Evolutionary conservation across 352 stramenopile species (phyloP), one percentile per base, ranked within the genome.

Genomic region (Chrysophaeum taylorii): DNA sequence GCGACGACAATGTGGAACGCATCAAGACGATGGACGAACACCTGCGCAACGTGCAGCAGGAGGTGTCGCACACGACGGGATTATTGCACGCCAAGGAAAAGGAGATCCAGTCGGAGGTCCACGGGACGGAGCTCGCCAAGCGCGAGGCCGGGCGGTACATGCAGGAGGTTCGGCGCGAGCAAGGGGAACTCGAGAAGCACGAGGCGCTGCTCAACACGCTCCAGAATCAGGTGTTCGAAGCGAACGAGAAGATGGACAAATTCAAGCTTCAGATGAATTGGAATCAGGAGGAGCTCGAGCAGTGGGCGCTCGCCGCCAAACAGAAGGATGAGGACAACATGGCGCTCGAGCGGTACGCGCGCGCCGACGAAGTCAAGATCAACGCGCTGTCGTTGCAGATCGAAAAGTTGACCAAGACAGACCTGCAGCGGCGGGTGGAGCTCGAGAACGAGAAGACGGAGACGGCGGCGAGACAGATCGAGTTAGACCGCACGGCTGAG

Each of bases 251-350:
- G 60, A 93, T 97, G 84, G 92, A 97, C 76, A 84, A 88, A 69
- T 96, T 97, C 73, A 96, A 95, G 77, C 79, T 95, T 27, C 85
- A 96, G 83, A 96, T 97, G 87, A 97, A 97, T 81, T 97, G 90
- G 89, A 98, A 97, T 78, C 93, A 97, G 75, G 92, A 97, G 70
- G 91, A 98, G 74, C 89, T 98, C 73, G 91, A 98, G 80, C 91
- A 97, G 80, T 97, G 93, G 93, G 85, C 90, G 7, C 85, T 94
- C 73, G 91, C 93, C 31, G 87, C 89, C 25, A 90, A 90, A 71
- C 93, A 97, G 72, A 97, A 97, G 68, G 93, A 97, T 70, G 92
- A 97, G 52, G 92, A 98, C 76, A 86, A 89, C 36, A 75, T 95
- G 42, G 87, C 90, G 41, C 80, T 97, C 18, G 86, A 97, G 76